These are phyloP conservation scores for Xylaria sp. DNA, from an alignment of 495 filamentous ascomycete species.

Conservation along the genomic window DNA sequence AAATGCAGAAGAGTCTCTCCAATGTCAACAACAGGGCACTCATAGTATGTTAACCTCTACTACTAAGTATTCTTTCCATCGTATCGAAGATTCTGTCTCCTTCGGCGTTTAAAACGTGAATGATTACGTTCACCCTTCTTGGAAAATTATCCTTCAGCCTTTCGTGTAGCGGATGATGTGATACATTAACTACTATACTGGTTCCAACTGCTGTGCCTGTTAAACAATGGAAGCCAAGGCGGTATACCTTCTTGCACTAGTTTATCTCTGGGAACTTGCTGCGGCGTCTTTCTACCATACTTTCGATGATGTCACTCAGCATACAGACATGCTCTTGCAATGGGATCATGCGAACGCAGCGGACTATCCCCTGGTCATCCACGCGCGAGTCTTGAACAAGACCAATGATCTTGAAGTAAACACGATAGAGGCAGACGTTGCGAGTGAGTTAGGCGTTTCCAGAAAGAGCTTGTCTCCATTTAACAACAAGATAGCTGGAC, in stretches of 20 bases:
- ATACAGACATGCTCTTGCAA: constrained; percentile 35
- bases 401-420: constrained; percentile 41
- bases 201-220: background rate
- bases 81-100: background rate
- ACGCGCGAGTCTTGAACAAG: constrained; percentile 44
- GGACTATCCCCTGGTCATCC: constrained; percentile 42
- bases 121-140: background rate
- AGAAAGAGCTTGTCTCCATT: constrained; percentile 16
- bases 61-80: background rate
- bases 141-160: background rate
- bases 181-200: background rate
- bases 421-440: constrained; percentile 42
- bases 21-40: background rate
- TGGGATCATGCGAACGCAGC: constrained; percentile 40
- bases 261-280: background rate
- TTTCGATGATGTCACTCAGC: constrained; percentile 38
- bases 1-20: background rate
- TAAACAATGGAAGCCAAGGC: background rate
- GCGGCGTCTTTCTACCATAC: constrained; percentile 37
- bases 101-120: background rate
- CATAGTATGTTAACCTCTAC: background rate
- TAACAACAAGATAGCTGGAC: constrained; percentile 34
- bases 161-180: background rate
- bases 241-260: background rate
- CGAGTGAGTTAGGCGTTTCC: constrained; percentile 34